Conservation (phyloP, 1,284 basidiomycete species). For the Earliella scabrosa region DNA sequence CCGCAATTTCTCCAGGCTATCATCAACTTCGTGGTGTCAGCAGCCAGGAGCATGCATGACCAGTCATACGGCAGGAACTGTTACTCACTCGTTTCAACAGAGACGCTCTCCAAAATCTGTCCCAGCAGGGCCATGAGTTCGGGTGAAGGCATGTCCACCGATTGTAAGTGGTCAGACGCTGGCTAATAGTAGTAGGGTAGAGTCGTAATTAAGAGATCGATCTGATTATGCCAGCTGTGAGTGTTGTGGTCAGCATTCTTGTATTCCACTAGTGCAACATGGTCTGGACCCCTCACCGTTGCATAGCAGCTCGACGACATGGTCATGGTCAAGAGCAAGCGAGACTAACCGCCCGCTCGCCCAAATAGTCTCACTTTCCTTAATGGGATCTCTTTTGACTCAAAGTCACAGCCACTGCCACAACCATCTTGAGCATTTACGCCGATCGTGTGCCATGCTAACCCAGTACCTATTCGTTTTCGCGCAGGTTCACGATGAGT, state of each 20-base stretch:
- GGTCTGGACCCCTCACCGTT: not conserved
- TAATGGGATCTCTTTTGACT: no score
- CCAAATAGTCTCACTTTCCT: no score
- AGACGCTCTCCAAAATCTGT: slow-evolving; percentile 3
- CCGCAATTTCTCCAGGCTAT: slow-evolving; percentile 55
- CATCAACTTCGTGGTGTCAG: no score
- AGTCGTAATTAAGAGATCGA: no score
- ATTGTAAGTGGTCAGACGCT: not conserved
- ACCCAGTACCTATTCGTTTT: slow-evolving; percentile 73
- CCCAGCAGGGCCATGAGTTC: not conserved
- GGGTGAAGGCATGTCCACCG: not conserved
- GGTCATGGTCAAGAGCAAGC: not conserved
- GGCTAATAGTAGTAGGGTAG: no score
- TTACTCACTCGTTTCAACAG: slow-evolving; percentile 8
- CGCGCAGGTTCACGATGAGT: slow-evolving; percentile 80
- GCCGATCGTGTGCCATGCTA: slow-evolving; percentile 5
- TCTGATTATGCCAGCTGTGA: no score
- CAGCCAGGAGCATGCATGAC: no score
- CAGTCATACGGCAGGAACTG: no score
- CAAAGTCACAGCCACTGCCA: slow-evolving; percentile 9
- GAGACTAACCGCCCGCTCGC: not conserved
- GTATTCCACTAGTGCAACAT: no score
- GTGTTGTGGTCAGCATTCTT: no score
- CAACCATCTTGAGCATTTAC: not conserved
- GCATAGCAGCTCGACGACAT: not conserved